Evolutionary conservation across 2,329 filamentous ascomycete genomes (phyloP).

Genomic region (Aspergillus brasiliensis): DNA sequence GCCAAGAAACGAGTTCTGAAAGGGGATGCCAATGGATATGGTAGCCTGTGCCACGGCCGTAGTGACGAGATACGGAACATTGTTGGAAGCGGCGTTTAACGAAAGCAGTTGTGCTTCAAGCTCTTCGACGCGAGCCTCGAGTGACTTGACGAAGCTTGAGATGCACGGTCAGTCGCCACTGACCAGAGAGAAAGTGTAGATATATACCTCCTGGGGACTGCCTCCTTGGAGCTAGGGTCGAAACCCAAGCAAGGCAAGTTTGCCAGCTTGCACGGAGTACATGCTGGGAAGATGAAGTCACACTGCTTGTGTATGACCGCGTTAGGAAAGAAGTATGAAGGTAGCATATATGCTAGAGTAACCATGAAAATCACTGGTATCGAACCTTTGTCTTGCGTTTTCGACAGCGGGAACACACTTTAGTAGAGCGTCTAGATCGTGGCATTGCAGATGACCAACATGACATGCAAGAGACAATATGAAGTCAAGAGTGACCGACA

Average conservation of each 20-base stretch:
- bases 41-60: neutral
- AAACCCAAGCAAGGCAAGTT: neutral
- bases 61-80: neutral
- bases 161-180: neutral
- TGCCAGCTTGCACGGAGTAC: neutral
- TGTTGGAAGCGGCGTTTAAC: neutral
- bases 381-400: neutral
- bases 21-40: neutral
- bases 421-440: neutral
- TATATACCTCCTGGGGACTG: neutral
- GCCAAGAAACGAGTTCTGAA: neutral
- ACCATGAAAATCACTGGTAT: neutral
- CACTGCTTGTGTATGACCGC: neutral
- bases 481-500: no score
- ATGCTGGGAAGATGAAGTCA: neutral
- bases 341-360: neutral
- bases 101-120: neutral
- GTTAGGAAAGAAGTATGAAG: no score
- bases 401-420: neutral
- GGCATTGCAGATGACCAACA: neutral
- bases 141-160: neutral
- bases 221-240: neutral
- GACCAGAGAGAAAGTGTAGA: neutral
- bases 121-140: neutral
- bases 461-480: no score